Percentiles rank a stretch among this genome's conserved stretches.
Evolutionary conservation across 176 grass and related monocot species (phyloP).

Genomic region (Tuctoria greenei): DNA sequence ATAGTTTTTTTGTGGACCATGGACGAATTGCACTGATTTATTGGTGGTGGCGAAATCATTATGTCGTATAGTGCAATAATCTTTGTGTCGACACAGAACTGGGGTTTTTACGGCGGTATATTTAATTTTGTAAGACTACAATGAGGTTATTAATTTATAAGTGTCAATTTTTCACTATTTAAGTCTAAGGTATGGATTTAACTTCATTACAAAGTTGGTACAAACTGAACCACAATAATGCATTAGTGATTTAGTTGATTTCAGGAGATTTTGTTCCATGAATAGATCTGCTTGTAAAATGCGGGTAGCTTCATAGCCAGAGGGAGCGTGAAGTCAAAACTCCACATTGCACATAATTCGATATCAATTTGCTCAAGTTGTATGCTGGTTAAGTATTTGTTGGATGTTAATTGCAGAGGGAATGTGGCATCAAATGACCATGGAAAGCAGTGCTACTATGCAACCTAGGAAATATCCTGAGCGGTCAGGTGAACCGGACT

Average conservation of each 20-base stretch:
- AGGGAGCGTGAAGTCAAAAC: neutral
- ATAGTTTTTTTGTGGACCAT: neutral
- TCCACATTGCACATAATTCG: neutral
- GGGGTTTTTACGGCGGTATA: constrained; percentile 2
- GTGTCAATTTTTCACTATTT: neutral
- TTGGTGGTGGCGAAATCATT: too few species aligned
- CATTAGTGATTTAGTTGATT: neutral
- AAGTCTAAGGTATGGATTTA: neutral
- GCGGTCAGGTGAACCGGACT: constrained; percentile 76
- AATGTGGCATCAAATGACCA: constrained; percentile 83
- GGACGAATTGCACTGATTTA: neutral
- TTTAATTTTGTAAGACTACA: neutral
- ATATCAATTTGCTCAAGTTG: neutral
- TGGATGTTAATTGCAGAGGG: constrained; percentile 56
- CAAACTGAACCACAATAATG: too few species aligned
- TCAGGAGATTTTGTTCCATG: neutral
- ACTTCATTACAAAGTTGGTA: neutral
- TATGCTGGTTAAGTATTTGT: neutral
- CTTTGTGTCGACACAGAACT: constrained; percentile 13
- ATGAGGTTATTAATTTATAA: neutral
- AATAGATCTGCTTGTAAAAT: constrained; percentile 20
- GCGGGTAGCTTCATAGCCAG: constrained; percentile 15
- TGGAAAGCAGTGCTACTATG: constrained; percentile 50
- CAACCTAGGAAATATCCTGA: constrained; percentile 71
- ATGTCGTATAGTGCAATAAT: neutral